These are phyloP conservation scores for Musa itinerans DNA, from an alignment of 176 grass and related monocot species.

Conservation along the genomic window DNA sequence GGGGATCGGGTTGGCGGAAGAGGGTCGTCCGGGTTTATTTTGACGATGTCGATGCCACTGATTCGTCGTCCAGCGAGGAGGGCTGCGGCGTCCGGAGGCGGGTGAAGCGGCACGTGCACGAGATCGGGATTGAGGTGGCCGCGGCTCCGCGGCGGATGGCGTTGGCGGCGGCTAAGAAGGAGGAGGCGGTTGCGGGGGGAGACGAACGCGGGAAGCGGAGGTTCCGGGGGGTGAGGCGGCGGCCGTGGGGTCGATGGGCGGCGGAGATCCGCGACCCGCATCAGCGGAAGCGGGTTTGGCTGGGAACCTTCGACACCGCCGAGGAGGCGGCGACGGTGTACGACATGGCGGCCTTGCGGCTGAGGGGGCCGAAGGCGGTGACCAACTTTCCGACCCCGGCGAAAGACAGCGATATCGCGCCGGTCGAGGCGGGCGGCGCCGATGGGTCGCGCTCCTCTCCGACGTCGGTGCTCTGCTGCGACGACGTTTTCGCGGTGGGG, in stretches of 20 bases:
- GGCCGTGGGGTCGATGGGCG: constrained; percentile 37
- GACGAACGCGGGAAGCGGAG: not conserved
- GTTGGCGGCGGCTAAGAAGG: constrained; percentile 17
- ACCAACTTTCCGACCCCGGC: constrained; percentile 24
- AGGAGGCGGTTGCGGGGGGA: not conserved
- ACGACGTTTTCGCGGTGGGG: too few species aligned
- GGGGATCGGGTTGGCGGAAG: not conserved
- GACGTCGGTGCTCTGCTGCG: not conserved
- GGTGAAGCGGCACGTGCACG: constrained; percentile 31
- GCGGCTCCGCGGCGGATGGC: constrained; percentile 1
- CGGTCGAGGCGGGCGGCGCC: not conserved
- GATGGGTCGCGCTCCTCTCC: not conserved
- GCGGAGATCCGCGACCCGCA: constrained; percentile 44
- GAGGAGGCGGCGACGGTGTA: constrained; percentile 73
- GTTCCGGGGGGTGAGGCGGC: constrained; percentile 34
- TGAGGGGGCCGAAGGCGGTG: constrained; percentile 41
- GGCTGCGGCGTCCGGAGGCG: not conserved
- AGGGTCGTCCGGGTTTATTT: constrained; percentile 38
- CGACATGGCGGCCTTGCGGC: constrained; percentile 43
- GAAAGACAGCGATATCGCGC: too few species aligned
- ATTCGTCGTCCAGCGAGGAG: constrained; percentile 42
- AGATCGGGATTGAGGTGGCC: constrained; percentile 13
- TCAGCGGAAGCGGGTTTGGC: constrained; percentile 45
- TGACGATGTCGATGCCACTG: constrained; percentile 39
- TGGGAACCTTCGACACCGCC: constrained; percentile 83